Conservation (phyloP, 2,329 filamentous ascomycete genomes). For the Fusarium compactum region DNA sequence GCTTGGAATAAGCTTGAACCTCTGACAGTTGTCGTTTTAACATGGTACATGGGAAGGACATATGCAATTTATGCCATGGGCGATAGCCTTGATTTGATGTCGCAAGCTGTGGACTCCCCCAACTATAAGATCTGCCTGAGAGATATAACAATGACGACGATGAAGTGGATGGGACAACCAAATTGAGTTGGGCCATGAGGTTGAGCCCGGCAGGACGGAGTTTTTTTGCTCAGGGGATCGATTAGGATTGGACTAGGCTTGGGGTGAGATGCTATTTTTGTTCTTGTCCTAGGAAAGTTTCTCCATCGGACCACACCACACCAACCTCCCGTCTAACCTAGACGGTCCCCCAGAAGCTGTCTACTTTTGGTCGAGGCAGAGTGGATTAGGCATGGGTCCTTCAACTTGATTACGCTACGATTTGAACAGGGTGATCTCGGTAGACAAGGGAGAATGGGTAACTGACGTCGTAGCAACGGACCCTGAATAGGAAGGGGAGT, state of each 20-base stretch:
- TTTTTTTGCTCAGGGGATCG: conserved; percentile 2
- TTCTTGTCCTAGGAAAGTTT: conserved; percentile 20
- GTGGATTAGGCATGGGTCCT: conserved; percentile 5
- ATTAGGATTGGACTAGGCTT: conserved; percentile 8
- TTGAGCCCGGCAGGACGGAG: conserved; percentile 21
- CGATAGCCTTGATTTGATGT: conserved; percentile 12
- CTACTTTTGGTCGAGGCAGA: not conserved
- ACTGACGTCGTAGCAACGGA: conserved; percentile 15
- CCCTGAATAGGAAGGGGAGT: not conserved
- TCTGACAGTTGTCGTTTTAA: conserved; percentile 28
- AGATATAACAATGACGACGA: conserved; percentile 36
- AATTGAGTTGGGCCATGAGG: conserved; percentile 7
- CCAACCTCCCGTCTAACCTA: conserved; percentile 18
- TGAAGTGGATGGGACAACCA: conserved; percentile 22
- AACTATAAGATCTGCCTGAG: conserved; percentile 34
- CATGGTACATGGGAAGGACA: conserved; percentile 4
- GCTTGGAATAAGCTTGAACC: conserved; percentile 9
- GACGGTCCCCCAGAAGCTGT: conserved; percentile 1
- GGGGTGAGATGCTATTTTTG: conserved; percentile 31
- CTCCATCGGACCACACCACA: conserved; percentile 18
- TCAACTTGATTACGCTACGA: not conserved
- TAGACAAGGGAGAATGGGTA: conserved; percentile 2
- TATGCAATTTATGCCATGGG: not conserved
- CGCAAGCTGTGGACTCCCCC: conserved; percentile 3
- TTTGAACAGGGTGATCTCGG: conserved; percentile 6